These are phyloP conservation scores for Colletotrichum echinochloae DNA, from an alignment of 2,329 filamentous ascomycete genomes.

Conservation along the genomic window DNA sequence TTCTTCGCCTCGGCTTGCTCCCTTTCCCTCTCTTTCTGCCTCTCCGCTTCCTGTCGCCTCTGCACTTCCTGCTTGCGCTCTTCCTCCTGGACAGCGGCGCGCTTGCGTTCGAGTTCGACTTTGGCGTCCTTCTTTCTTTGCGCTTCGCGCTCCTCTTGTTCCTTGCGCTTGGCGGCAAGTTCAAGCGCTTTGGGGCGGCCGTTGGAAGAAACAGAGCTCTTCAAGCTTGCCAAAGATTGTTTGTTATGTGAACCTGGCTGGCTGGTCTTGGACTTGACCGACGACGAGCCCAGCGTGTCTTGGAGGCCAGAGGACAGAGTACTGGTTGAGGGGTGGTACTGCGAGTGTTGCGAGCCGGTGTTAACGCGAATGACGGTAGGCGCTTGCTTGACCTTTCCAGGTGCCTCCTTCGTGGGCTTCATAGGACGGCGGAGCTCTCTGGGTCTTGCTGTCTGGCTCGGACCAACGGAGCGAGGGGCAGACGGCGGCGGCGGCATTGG, in stretches of 20 bases:
- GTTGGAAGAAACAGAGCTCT: constrained; percentile 72
- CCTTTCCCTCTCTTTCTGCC: constrained; percentile 70
- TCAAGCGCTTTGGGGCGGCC: constrained; percentile 78
- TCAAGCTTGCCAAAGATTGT: constrained; percentile 69
- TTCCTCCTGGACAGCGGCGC: constrained; percentile 74
- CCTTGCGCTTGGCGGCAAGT: constrained; percentile 83
- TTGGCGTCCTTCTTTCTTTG: constrained; percentile 86
- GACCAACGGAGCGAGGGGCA: constrained; percentile 63
- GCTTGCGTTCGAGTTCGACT: constrained; percentile 82
- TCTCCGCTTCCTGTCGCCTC: constrained; percentile 70
- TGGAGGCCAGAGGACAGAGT: constrained; percentile 69
- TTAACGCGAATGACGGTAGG: constrained; percentile 81
- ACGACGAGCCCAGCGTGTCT: constrained; percentile 62
- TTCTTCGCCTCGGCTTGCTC: constrained; percentile 76
- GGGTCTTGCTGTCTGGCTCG: constrained; percentile 61
- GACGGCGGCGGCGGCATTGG: constrained; percentile 72
- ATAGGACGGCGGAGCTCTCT: constrained; percentile 69
- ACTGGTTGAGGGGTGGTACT: constrained; percentile 70
- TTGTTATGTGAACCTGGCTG: constrained; percentile 73
- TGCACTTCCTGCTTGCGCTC: constrained; percentile 70
- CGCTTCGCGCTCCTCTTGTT: constrained; percentile 84
- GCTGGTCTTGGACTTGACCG: constrained; percentile 73
- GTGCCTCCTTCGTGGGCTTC: constrained; percentile 71
- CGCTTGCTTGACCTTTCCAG: constrained; percentile 71
- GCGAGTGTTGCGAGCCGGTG: constrained; percentile 71